Conservation (phyloP, 2,329 filamentous ascomycete genomes). For the Fusarium oxysporum region DNA sequence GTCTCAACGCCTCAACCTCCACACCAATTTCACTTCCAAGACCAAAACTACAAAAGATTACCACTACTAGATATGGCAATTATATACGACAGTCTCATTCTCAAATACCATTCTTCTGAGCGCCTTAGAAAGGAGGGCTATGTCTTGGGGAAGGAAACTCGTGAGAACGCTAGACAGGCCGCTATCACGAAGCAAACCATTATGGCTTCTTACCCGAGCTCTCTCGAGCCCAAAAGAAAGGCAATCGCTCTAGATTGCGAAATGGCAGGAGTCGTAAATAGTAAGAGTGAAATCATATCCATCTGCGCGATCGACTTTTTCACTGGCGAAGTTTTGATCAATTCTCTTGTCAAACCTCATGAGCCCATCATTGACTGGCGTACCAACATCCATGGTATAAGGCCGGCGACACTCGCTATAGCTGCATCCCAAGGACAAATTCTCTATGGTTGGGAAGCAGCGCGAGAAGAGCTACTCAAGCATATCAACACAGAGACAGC, state of each 20-base stretch:
- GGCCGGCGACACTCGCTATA: conserved; percentile 2
- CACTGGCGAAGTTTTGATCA: conserved; percentile 3
- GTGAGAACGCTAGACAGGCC: rapidly evolving
- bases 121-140: conserved; percentile 10
- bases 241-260: conserved; percentile 14
- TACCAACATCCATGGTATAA: conserved; percentile 6
- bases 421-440: background rate
- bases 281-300: conserved; percentile 2
- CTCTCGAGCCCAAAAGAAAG: conserved; percentile 12
- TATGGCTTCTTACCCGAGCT: background rate
- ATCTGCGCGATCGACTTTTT: conserved; percentile 24
- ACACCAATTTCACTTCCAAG: background rate
- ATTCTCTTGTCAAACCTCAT: conserved; percentile 7
- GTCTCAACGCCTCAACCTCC: too few species aligned
- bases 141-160: background rate
- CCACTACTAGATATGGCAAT: background rate
- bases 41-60: background rate
- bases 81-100: background rate
- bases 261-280: background rate
- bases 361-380: conserved; percentile 9
- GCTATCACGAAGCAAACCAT: background rate
- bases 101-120: background rate
- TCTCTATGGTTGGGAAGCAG: background rate
- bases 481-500: background rate
- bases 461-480: background rate